Evolutionary conservation across 2,329 filamentous ascomycete species (phyloP), one percentile per base, ranked within the genome.

Genomic region (Ilyonectria mors-panacis): DNA sequence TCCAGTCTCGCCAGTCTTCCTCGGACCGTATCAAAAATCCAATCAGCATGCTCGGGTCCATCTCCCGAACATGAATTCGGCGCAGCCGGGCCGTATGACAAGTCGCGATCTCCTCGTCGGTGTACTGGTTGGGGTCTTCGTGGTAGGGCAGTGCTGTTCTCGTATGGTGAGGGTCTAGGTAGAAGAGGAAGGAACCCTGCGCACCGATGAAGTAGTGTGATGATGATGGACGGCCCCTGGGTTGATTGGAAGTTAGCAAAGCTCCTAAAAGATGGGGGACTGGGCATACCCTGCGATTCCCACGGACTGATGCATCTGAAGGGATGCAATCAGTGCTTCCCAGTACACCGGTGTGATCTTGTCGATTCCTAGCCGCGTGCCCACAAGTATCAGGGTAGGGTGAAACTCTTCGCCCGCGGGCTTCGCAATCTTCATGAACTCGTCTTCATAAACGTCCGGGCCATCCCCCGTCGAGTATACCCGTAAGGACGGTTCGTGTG

Each of bases 1-100:
- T 92, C 95, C 95, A 98, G 59, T 89, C 87, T 44, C 87, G 83
- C 92, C 95, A 98, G 72, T 99, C 96, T 48, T 91, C 87, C 73
- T 95, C 91, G 65, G 93, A 89, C 45, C 87, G 88, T 68, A 99
- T 94, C 39, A 99, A 83, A 76, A 98, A 98, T 5, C 94, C 95
- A 71, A 99, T 93, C 47, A 99, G 84, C 96, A 99, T 99, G 77
- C 94, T 98, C 0, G 96, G 96, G 76, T 99, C 96, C 93, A 99
- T 96, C 77, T 98, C 95, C 66, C 91, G 90, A 55, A 99, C 87
- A 73, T 96, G 92, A 33, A 99, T 86, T 63, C 93, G 89, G 42
- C 95, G 90, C 19, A 99, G 83, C 54, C 95, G 91, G 57, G 93
- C 89, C 0, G 95, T 98, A 78, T 99, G 95, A 76, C 94, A 98